A percentile compares a stretch with the other conserved stretches of the same genome.
These are phyloP conservation scores for Termitomyces sp. DNA, from an alignment of 768 basidiomycete genomes.

Conservation along the genomic window DNA sequence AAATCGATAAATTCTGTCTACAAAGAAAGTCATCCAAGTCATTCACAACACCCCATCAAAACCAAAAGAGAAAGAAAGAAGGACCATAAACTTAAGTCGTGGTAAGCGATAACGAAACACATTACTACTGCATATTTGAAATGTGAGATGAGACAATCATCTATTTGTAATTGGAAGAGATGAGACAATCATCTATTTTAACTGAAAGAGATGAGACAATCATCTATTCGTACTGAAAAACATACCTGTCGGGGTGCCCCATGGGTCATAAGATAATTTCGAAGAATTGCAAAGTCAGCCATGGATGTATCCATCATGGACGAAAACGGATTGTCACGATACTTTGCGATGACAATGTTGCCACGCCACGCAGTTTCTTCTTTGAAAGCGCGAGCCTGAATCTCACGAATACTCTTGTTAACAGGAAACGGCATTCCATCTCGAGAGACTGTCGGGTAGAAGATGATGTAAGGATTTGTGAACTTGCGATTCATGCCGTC, in stretches of 20 bases:
- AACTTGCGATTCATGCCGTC: slow-evolving; percentile 81
- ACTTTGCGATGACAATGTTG: slow-evolving; percentile 76
- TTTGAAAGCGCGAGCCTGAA: slow-evolving; percentile 57
- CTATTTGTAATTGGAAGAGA: too few relatives aligned
- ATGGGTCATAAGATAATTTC: slow-evolving; percentile 73
- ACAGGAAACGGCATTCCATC: slow-evolving; percentile 80
- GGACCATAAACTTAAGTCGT: not conserved
- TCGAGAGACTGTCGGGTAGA: slow-evolving; percentile 70
- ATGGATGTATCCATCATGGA: slow-evolving; percentile 72
- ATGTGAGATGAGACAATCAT: not conserved
- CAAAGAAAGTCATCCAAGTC: not conserved
- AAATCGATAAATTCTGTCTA: not conserved
- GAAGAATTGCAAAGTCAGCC: slow-evolving; percentile 78
- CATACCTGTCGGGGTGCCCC: slow-evolving; percentile 41
- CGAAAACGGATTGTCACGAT: slow-evolving; percentile 44
- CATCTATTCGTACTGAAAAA: not conserved
- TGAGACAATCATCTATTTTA: not conserved
- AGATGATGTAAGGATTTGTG: slow-evolving; percentile 73
- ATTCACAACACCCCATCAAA: not conserved
- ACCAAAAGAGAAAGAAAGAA: not conserved
- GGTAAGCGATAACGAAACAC: not conserved
- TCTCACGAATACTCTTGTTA: slow-evolving; percentile 71
- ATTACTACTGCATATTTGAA: not conserved
- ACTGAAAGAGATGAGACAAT: not conserved
- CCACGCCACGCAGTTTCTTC: slow-evolving; percentile 74